Evolutionary conservation across 73 alveolate species (phyloP).

Genomic region (Paramecium sexaurelia): DNA sequence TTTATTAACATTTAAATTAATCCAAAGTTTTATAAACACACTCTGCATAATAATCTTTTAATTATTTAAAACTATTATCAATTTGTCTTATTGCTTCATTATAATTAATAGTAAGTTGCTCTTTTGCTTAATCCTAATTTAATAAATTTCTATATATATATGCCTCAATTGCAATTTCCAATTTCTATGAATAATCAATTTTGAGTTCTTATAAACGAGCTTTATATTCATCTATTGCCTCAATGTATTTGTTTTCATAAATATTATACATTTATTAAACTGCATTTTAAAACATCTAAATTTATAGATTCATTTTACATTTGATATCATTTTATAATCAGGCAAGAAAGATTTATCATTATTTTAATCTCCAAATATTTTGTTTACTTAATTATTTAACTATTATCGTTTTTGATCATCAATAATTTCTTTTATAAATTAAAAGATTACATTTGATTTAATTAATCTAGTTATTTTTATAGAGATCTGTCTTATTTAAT

Average conservation of each 20-base stretch:
- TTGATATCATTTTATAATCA: not conserved
- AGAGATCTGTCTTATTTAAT: not conserved
- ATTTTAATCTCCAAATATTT: not conserved
- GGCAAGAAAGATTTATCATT: not conserved
- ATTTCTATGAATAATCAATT: not conserved
- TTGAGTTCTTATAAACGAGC: not conserved
- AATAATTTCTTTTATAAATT: not conserved
- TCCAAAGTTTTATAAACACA: not conserved
- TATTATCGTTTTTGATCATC: constrained; percentile 12
- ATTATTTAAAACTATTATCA: not conserved
- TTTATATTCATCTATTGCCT: constrained; percentile 33
- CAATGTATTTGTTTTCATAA: constrained; percentile 29
- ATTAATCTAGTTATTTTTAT: not conserved
- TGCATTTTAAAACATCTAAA: constrained; percentile 17
- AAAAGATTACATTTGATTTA: not conserved
- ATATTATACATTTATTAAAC: not conserved
- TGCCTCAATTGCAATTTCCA: not conserved
- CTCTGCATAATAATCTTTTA: not conserved
- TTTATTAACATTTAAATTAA: not conserved
- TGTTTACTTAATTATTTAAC: not conserved
- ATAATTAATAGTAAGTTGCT: not conserved
- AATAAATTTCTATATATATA: not conserved
- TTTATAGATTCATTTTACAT: not conserved
- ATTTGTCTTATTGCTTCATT: not conserved
- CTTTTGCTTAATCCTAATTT: not conserved